A percentile compares a stretch with the other conserved stretches of the same genome.
These are phyloP conservation scores for Fraxinus pennsylvanica DNA, from an alignment of 257 asterid species.

Conservation along the genomic window DNA sequence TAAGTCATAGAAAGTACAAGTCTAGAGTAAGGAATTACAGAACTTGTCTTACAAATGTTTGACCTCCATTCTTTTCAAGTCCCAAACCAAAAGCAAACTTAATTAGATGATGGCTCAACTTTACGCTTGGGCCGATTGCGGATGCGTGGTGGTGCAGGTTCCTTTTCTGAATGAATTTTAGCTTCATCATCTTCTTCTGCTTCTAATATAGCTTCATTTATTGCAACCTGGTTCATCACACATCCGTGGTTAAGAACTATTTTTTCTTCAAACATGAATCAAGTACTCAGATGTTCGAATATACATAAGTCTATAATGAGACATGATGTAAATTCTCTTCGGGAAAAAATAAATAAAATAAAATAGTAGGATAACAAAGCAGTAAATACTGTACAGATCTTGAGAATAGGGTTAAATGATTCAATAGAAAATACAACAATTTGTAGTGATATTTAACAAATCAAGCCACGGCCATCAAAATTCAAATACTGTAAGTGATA, in stretches of 20 bases:
- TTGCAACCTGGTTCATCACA: slow-evolving; percentile 44
- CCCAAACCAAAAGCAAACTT: slow-evolving; percentile 4
- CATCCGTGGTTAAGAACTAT: slow-evolving; percentile 15
- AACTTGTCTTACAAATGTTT: not conserved
- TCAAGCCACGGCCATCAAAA: not conserved
- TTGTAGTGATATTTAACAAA: not conserved
- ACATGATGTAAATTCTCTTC: not conserved
- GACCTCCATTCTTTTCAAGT: not conserved
- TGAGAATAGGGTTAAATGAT: not conserved
- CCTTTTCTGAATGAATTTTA: slow-evolving; percentile 39
- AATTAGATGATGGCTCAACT: slow-evolving; percentile 55
- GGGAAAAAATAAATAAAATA: no score
- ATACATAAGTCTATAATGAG: not conserved
- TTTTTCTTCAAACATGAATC: not conserved
- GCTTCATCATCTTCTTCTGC: slow-evolving; percentile 44
- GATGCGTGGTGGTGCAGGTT: slow-evolving; percentile 44
- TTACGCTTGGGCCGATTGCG: slow-evolving; percentile 79
- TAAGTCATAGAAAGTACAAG: not conserved
- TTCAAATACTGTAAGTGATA: not conserved
- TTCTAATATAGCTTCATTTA: slow-evolving; percentile 56
- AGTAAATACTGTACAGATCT: not conserved
- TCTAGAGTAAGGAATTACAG: not conserved
- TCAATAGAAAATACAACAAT: not conserved
- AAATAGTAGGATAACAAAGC: not conserved
- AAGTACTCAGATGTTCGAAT: no score